Evolutionary conservation across 371 early-diverging fungal species (phyloP), one percentile per base, ranked within the genome.

Genomic region (Saksenaea oblongispora): DNA sequence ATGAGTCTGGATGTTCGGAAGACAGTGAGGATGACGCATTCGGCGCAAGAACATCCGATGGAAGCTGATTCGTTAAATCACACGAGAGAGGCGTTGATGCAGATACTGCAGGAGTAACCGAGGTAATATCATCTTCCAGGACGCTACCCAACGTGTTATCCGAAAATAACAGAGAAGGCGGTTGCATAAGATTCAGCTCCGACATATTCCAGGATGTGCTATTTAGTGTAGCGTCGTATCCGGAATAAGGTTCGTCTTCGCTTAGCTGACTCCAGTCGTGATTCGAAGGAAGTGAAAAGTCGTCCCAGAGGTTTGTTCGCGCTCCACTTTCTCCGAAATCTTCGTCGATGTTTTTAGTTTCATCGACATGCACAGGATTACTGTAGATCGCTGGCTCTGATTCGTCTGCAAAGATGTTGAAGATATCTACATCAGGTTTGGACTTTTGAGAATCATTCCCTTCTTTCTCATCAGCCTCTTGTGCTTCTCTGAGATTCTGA

Each of bases 81-180:
- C 51, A 47, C 22, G 51, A 47, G n/a, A 47, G 37, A 24, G 58
- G 41, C 11, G 58, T 41, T 22, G 58, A 35, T 18, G 58, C 39
- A 13, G 58, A 57, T 2, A 36, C 41, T 9, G 58, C 41, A 41
- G 58, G 58, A 14, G 58, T 57, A 27, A 57, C 41, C 11, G 58
- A 35, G 9, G 39, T 41, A 36, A 57, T 35, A 57, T 57, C 58
- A 57, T 57, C 58, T 36, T 57, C 58, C 24, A 57, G 27, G 22
- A 31, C 58, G 27, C 58, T 41, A 36, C 58, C 71, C 5, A 66
- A 15, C 2, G 74, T 70, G 8, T 54, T 59, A 34, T 75, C 76
- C 15, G 76, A 72, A 54, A 59, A 71, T 59, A 65, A 62, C 26
- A 66, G 56, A 34, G 70, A 73, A 9, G 64, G 74, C 24, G 64